Evolutionary conservation across 1,139 yeast species (phyloP).

Genomic region (Sugiyamaella japonica): DNA sequence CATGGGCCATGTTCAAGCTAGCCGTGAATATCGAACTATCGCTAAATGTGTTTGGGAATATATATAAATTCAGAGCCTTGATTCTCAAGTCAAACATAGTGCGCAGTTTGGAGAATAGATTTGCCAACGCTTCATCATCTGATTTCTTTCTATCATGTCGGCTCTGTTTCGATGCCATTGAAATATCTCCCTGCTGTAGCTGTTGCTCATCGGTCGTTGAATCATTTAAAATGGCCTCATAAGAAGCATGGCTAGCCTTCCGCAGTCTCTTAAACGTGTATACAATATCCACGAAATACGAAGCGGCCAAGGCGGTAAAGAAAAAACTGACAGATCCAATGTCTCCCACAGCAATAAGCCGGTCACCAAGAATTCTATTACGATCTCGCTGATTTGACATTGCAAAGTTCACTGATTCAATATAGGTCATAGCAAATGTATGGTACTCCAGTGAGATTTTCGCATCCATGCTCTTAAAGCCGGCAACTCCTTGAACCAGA

Average conservation of each 20-base stretch:
- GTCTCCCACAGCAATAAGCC: slow-evolving; percentile 57
- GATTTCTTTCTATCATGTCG: slow-evolving; percentile 15
- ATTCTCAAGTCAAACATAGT: slow-evolving; percentile 65
- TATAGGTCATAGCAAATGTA: slow-evolving; percentile 65
- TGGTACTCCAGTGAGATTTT: slow-evolving; percentile 82
- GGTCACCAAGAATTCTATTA: slow-evolving; percentile 52
- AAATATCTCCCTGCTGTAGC: background rate
- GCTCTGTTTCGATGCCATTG: background rate
- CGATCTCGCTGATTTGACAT: slow-evolving; percentile 68
- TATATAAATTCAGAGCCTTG: slow-evolving; percentile 56
- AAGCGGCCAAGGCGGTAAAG: slow-evolving; percentile 81
- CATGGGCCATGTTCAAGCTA: slow-evolving; percentile 58
- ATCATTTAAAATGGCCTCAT: slow-evolving; percentile 68
- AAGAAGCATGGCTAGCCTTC: slow-evolving; percentile 70
- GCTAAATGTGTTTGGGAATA: slow-evolving; percentile 74
- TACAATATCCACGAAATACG: slow-evolving; percentile 75
- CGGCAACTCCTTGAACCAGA: slow-evolving; percentile 57
- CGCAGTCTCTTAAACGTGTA: slow-evolving; percentile 70
- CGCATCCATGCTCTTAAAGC: slow-evolving; percentile 52
- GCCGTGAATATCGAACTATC: slow-evolving; percentile 74
- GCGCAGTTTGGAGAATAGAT: slow-evolving; percentile 37
- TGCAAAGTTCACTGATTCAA: slow-evolving; percentile 53
- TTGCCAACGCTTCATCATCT: slow-evolving; percentile 20
- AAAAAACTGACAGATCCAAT: slow-evolving; percentile 61
- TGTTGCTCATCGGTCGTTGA: slow-evolving; percentile 38